phyloP scores from a whole-genome alignment of 2,329 filamentous ascomycete genomes.

The Trichocomaceae sp. region DNA sequence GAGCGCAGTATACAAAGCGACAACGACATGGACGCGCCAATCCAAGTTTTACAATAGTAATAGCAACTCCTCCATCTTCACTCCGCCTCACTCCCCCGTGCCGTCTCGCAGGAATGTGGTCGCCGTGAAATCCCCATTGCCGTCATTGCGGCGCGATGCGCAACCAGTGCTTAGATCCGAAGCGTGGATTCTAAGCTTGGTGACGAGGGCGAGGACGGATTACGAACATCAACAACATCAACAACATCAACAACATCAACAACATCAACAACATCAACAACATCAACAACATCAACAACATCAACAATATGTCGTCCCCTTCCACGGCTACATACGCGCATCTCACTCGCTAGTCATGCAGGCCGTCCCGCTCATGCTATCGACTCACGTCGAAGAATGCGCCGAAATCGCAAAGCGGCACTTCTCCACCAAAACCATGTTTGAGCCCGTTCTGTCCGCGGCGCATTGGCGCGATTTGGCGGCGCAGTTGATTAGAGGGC shows the following conservation, averaged over 20 bases:
- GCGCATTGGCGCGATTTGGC: constrained; percentile 37
- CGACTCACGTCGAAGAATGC: constrained; percentile 35
- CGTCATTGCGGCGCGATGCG: constrained; percentile 36
- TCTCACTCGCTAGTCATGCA: constrained; percentile 39
- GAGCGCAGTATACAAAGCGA: constrained; percentile 43
- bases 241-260: no score
- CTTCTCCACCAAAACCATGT: constrained; percentile 38
- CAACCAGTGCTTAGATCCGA: constrained; percentile 36
- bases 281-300: no score
- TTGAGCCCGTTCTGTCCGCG: constrained; percentile 39
- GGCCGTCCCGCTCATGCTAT: constrained; percentile 39
- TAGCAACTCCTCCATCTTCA: constrained; percentile 13
- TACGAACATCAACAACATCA: constrained; percentile 22
- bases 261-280: no score
- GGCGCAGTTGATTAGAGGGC: constrained; percentile 33
- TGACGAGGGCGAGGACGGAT: constrained; percentile 30
- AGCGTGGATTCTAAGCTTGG: constrained; percentile 30
- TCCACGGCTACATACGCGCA: constrained; percentile 37
- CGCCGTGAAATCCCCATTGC: constrained; percentile 39
- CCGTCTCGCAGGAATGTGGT: neutral
- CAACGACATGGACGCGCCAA: constrained; percentile 15
- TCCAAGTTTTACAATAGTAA: no score
- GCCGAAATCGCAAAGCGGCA: constrained; percentile 24
- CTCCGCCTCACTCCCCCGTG: constrained; percentile 33
- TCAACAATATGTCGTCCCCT: constrained; percentile 33